Base-by-base conservation (phyloP, 2,329 filamentous ascomycete genomes). In the Thelonectria rubi region DNA sequence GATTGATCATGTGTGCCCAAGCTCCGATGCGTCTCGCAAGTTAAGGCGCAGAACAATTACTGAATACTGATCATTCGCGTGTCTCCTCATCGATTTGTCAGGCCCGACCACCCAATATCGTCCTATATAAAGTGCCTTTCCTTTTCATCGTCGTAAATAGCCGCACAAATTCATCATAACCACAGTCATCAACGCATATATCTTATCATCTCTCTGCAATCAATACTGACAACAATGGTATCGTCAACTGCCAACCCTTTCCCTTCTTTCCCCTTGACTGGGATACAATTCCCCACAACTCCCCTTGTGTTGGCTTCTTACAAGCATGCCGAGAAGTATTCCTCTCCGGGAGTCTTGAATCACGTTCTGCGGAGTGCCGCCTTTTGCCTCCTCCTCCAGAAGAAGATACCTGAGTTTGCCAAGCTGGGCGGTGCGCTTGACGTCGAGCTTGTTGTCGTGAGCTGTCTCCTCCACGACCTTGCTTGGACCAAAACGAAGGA, bases 401-500 rank as follows among this genome's bases (percentile, higher is more conserved):
- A 48, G 46, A 48, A 34, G 46, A 48, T 48, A 17, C 46, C 46
- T 11, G 24, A 32, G 17, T 48, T 48, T 48, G 15, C 46, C 24
- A 32, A 48, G 46, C 46, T 48, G 46, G 46, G 46, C 30, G 46
- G 32, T 34, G 46, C 15, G 30, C 46, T 48, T 34, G 46, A 48
- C 46, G 9, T 34, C 17, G 46, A 48, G 46, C 46, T 48, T 34
- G 46, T 48, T 17, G 46, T 48, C 15, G 46, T 48, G 46, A 48
- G 46, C 46, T 48, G 46, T 48, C 46, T 48, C 24, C 46, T 48
- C 24, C 46, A 48, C 46, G 46, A 48, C n/a, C 46, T 48, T 15
- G 46, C 46, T 32, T 48, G 46, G 46, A 48, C 46, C 18, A 48
- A 48, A 34, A 48, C 46, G 24, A 48, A 48, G 46, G 46, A 48